A percentile compares a stretch with the other conserved stretches of the same genome.
These are phyloP conservation scores for Ogataea henricii DNA, from an alignment of 805 yeast species.

Conservation along the genomic window DNA sequence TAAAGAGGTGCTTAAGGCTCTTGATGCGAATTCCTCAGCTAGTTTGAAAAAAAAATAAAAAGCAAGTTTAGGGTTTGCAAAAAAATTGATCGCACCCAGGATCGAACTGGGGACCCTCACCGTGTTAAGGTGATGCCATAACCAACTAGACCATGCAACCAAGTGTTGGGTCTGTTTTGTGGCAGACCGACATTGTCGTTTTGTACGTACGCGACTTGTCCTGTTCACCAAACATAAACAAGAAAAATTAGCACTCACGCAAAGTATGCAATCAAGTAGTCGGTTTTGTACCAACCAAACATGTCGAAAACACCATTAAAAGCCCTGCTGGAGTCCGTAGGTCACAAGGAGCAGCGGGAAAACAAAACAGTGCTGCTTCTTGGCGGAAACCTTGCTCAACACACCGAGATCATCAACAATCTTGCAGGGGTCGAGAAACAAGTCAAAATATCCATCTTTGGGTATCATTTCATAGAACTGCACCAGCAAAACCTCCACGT, in stretches of 20 bases:
- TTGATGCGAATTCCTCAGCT: background rate
- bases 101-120: conserved; percentile 99
- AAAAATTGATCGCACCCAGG: conserved; percentile 96
- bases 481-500: conserved; percentile 11
- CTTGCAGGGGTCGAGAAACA: background rate
- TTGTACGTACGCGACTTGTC: background rate
- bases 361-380: conserved; percentile 10
- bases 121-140: conserved; percentile 99
- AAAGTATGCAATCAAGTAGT: background rate
- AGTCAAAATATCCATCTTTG: conserved; percentile 11
- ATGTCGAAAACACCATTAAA: conserved; percentile 14
- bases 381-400: conserved; percentile 13
- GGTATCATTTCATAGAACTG: conserved; percentile 11
- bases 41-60: background rate
- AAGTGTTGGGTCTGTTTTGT: conserved; percentile 19
- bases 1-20: too few relatives aligned
- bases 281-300: conserved; percentile 1
- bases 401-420: conserved; percentile 6
- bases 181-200: background rate
- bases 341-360: conserved; percentile 4
- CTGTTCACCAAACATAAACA: background rate
- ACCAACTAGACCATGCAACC: conserved; percentile 99
- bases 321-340: conserved; percentile 12
- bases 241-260: background rate
- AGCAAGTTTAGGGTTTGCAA: conserved; percentile 26